Evolutionary conservation across 2,329 filamentous ascomycete genomes (phyloP), one percentile per base, ranked within the genome.

Genomic region (Botrytis squamosa): DNA sequence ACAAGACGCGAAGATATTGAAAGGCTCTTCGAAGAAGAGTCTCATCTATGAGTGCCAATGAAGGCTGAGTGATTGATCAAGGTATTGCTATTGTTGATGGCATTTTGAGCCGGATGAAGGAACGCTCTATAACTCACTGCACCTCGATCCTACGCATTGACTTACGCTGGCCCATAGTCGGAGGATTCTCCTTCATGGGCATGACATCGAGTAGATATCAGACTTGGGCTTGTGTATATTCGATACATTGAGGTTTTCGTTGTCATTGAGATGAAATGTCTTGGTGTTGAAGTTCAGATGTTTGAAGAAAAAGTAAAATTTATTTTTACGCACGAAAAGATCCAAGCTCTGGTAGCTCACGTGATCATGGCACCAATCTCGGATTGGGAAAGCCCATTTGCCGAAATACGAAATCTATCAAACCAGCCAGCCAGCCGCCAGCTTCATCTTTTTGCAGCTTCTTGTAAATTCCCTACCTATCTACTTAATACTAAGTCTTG

Each of bases 1-100:
- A 82, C 85, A 87, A 85, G 81, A 87, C 85, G 85, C 81, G 82
- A 82, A 78, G 81, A 82, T 75, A 77, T 77, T 81, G 81, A 82
- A 80, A 83, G 83, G 83, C 83, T 72, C 84, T 80, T 78, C 84
- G 78, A 38, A 80, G 77, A 81, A 82, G 83, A 83, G 83, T 82
- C 84, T 86, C 83, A 83, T 83, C 74, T 77, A 55, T 69, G 33
- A 44, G 71, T 76, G 80, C 81, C 83, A 76, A 79, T 81, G 29
- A 68, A 81, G 80, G 83, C 82, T 81, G 84, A 86, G 84, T 85
- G 84, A 82, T 82, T 84, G 84, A 80, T 83, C 78, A 79, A 79
- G 75, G 78, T 78, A 75, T 73, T 82, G 80, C 79, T 72, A 59
- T 44, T 40, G 38, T 29, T 57, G 36, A 20, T 25, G 36, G 67